These are phyloP conservation scores for Plasmodium billcollinsi DNA, from an alignment of 169 alveolate genomes.

Conservation along the genomic window DNA sequence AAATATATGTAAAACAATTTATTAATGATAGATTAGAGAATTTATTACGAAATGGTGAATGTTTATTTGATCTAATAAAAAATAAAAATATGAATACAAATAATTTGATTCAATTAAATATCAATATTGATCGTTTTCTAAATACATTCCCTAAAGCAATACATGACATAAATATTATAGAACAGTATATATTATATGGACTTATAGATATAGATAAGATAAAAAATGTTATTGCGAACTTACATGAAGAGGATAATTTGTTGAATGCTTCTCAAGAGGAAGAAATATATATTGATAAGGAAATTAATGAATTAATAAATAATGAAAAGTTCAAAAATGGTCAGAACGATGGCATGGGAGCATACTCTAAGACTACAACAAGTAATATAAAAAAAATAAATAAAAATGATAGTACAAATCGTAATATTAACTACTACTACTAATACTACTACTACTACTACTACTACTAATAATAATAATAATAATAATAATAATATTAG, in stretches of 20 bases:
- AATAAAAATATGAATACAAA: conserved; percentile 55
- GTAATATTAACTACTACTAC: no score
- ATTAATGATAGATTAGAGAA: conserved; percentile 50
- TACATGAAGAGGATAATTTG: conserved; percentile 18
- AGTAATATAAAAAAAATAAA: no score
- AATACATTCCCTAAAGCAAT: conserved; percentile 44
- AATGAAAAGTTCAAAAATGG: background rate
- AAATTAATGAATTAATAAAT: conserved; percentile 39
- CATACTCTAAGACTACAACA: no score
- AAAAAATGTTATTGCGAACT: conserved; percentile 22
- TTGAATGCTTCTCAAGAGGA: conserved; percentile 43
- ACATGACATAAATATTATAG: conserved; percentile 46
- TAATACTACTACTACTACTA: no score
- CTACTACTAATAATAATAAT: no score
- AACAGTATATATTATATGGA: conserved; percentile 52
- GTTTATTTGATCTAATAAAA: conserved; percentile 28
- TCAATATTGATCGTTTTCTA: conserved; percentile 39
- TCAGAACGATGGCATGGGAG: background rate
- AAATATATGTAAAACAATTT: conserved; percentile 39
- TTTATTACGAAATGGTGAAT: conserved; percentile 57
- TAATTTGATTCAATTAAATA: conserved; percentile 40
- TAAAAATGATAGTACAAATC: no score
- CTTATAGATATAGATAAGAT: conserved; percentile 7
- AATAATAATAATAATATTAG: background rate
- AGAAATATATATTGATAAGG: conserved; percentile 29